Percentiles rank a stretch among this genome's conserved stretches.
Evolutionary conservation across 371 early-diverging fungal species (phyloP).

Genomic region (Dichotomocladium elegans): DNA sequence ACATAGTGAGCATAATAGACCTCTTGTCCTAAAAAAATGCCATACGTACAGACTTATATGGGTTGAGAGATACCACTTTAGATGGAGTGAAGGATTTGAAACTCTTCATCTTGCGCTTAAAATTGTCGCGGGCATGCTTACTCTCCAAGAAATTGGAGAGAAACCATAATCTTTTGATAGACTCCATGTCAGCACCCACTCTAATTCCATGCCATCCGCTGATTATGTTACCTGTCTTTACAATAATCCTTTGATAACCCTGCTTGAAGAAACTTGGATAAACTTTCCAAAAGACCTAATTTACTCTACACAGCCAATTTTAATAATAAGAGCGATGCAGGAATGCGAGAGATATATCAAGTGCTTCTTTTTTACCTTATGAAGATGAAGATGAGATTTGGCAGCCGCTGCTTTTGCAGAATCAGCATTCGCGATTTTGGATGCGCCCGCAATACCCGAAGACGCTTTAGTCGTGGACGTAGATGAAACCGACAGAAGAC

Average conservation of each 20-base stretch:
- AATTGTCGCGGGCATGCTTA: slow-evolving; percentile 40
- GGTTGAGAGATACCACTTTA: slow-evolving; percentile 15
- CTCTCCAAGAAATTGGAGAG: slow-evolving; percentile 44
- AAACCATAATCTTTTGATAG: slow-evolving; percentile 40
- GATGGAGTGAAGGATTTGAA: slow-evolving; percentile 1
- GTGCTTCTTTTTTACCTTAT: slow-evolving; percentile 22
- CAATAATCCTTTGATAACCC: slow-evolving; percentile 27
- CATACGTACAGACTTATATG: slow-evolving; percentile 9
- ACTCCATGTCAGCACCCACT: background rate
- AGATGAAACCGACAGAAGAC: slow-evolving; percentile 36
- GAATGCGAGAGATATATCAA: background rate
- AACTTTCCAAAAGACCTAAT: slow-evolving; percentile 31
- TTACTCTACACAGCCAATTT: slow-evolving; percentile 15
- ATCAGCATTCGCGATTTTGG: slow-evolving; percentile 3
- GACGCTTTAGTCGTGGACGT: slow-evolving; percentile 14
- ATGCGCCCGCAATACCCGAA: background rate
- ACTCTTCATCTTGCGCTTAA: slow-evolving; percentile 24
- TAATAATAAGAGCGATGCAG: too few species aligned
- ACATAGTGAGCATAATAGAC: too few species aligned
- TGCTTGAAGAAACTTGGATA: slow-evolving; percentile 39
- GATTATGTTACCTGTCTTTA: slow-evolving; percentile 19
- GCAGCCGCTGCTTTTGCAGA: slow-evolving; percentile 33
- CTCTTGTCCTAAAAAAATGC: too few species aligned
- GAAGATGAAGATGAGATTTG: slow-evolving; percentile 42
- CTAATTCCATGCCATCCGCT: too few species aligned